These are phyloP conservation scores for Tolypocladium sp. DNA, from an alignment of 2,329 filamentous ascomycete species.

Conservation along the genomic window DNA sequence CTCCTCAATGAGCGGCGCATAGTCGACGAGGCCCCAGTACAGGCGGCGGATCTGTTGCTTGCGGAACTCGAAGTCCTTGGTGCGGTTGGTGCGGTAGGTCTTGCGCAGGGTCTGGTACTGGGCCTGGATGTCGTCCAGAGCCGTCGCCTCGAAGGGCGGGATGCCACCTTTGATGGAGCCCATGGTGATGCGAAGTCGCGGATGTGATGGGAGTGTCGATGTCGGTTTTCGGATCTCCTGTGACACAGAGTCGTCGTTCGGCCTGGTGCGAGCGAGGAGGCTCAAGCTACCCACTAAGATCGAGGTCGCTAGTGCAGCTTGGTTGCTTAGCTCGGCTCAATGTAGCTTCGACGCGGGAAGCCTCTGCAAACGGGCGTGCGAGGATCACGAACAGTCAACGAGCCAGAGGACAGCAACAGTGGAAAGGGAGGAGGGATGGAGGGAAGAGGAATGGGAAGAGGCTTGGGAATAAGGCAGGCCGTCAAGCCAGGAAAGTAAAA, in stretches of 20 bases:
- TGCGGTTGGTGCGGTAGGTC: slow-evolving; percentile 72
- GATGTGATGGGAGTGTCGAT: background rate
- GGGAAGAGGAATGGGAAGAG: background rate
- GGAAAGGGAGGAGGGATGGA: background rate
- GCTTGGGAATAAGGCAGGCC: background rate
- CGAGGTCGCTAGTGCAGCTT: background rate
- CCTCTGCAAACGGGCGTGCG: background rate
- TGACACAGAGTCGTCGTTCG: background rate
- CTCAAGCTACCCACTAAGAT: background rate
- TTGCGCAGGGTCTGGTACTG: slow-evolving; percentile 52
- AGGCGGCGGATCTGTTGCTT: slow-evolving; percentile 82
- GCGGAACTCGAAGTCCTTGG: slow-evolving; percentile 73
- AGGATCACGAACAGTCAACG: background rate
- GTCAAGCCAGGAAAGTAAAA: background rate
- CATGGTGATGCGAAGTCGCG: slow-evolving; percentile 19
- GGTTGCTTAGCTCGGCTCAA: background rate
- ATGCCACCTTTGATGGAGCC: slow-evolving; percentile 29
- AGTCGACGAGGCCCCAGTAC: slow-evolving; percentile 86
- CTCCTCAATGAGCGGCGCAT: slow-evolving; percentile 60
- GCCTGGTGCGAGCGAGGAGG: background rate
- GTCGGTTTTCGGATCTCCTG: background rate
- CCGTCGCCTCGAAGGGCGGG: slow-evolving; percentile 47
- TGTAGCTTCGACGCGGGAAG: background rate
- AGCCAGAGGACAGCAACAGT: background rate
- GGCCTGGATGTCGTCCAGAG: slow-evolving; percentile 55